These are phyloP conservation scores for Morella rubra DNA, from an alignment of 306 rosid genomes.

Conservation along the genomic window DNA sequence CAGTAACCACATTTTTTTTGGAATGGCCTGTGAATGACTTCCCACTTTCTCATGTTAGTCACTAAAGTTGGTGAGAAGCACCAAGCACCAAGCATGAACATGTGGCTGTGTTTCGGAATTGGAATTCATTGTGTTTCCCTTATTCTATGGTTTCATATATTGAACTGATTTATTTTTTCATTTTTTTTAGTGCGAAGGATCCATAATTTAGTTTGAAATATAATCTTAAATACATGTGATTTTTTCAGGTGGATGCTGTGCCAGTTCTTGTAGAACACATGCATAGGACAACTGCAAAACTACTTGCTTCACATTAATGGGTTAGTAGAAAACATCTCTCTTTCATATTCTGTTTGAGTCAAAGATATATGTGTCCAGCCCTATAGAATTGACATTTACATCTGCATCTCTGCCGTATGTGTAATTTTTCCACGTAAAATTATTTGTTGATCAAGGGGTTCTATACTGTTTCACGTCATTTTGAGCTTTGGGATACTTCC, in stretches of 20 bases:
- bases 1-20: not conserved
- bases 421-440: not conserved
- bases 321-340: conserved; percentile 42
- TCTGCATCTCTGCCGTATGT: not conserved
- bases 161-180: conserved; percentile 16
- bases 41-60: not conserved
- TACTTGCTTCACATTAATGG: conserved; percentile 85
- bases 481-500: not conserved
- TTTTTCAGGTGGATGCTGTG: conserved; percentile 88
- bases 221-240: conserved; percentile 32
- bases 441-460: not conserved
- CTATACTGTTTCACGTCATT: not conserved
- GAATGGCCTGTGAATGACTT: not conserved
- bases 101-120: not conserved
- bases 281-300: conserved; percentile 80
- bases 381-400: not conserved
- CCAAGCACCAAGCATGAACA: conserved; percentile 19
- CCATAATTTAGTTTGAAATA: conserved; percentile 7
- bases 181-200: not conserved
- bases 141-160: conserved; percentile 12
- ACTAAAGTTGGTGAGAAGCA: not conserved
- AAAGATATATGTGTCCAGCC: not conserved
- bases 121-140: not conserved
- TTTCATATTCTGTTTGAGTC: not conserved
- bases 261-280: conserved; percentile 86